Percentiles rank a stretch among this genome's conserved stretches.
phyloP scores from a whole-genome alignment of 495 filamentous ascomycete genomes.

The Aeminium ludgeri region DNA sequence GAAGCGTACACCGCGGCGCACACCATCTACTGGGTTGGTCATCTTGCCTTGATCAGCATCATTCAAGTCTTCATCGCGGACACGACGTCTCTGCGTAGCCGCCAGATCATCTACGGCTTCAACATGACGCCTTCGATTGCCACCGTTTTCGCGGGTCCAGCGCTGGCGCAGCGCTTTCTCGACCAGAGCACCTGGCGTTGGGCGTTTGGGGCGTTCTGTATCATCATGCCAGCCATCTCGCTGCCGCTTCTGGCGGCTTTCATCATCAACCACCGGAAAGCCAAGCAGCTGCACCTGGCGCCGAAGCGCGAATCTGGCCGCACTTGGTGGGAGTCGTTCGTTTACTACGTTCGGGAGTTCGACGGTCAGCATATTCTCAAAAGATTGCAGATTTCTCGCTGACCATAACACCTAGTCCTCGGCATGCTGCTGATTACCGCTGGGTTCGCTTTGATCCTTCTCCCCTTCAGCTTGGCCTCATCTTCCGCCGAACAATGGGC shows the following conservation, averaged over 20 bases:
- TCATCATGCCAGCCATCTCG: conserved; percentile 15
- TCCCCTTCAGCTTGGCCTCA: conserved; percentile 41
- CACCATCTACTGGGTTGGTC: conserved; percentile 4
- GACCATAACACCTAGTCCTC: conserved; percentile 19
- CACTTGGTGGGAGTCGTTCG: conserved; percentile 30
- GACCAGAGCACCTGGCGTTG: conserved; percentile 16
- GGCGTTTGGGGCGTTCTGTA: conserved; percentile 20
- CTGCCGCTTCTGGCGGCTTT: conserved; percentile 15
- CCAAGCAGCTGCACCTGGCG: conserved; percentile 29
- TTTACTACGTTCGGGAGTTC: conserved; percentile 42
- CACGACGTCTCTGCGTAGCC: conserved; percentile 16
- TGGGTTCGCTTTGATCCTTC: conserved; percentile 44
- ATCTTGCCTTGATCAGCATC: too few species aligned
- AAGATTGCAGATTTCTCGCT: too few species aligned
- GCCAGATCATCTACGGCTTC: conserved; percentile 16
- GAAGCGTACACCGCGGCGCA: conserved; percentile 11
- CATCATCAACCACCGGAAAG: conserved; percentile 16
- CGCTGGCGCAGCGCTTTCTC: conserved; percentile 14
- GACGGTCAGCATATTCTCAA: conserved; percentile 22
- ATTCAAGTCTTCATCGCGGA: conserved; percentile 17
- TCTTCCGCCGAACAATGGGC: conserved; percentile 31
- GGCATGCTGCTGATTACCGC: conserved; percentile 41
- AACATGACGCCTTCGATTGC: conserved; percentile 16
- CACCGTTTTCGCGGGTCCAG: conserved; percentile 13
- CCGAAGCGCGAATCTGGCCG: conserved; percentile 29